Evolutionary conservation across 495 filamentous ascomycete genomes (phyloP).

Genomic region (Aspergillus asperescens): DNA sequence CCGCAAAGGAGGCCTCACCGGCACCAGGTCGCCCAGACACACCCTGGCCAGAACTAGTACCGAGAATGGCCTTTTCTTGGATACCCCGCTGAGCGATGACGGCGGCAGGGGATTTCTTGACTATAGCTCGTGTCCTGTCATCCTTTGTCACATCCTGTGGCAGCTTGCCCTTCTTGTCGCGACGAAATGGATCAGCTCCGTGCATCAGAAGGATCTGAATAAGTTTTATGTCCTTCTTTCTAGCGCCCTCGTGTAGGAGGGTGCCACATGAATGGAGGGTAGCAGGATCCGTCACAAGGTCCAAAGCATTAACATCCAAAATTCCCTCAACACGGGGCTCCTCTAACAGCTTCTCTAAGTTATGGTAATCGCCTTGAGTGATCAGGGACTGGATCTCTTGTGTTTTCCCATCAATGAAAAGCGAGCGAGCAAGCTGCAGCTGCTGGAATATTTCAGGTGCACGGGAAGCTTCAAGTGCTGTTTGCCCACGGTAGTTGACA

Average conservation of each 20-base stretch:
- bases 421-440: slow-evolving; percentile 80
- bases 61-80: slow-evolving; percentile 92
- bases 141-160: slow-evolving; percentile 98
- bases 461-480: slow-evolving; percentile 81
- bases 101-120: slow-evolving; percentile 92
- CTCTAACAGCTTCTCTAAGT: slow-evolving; percentile 70
- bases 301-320: slow-evolving; percentile 83
- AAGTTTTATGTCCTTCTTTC: slow-evolving; percentile 73
- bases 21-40: slow-evolving; percentile 46
- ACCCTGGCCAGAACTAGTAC: slow-evolving; percentile 60
- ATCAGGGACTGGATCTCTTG: slow-evolving; percentile 77
- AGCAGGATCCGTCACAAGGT: slow-evolving; percentile 74
- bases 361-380: slow-evolving; percentile 63
- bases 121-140: slow-evolving; percentile 74
- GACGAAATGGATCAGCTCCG: slow-evolving; percentile 93
- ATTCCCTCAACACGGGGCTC: slow-evolving; percentile 78
- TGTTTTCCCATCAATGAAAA: slow-evolving; percentile 83
- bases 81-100: slow-evolving; percentile 91
- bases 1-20: slow-evolving; percentile 60
- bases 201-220: slow-evolving; percentile 88
- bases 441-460: slow-evolving; percentile 94
- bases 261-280: slow-evolving; percentile 78
- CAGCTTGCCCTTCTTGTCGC: slow-evolving; percentile 90
- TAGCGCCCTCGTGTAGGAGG: slow-evolving; percentile 87
- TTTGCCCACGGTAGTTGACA: slow-evolving; percentile 81